Percentiles rank a stretch among this genome's conserved stretches.
Evolutionary conservation across 225 moss, liverwort and hornwort species (phyloP).

Genomic region (Pseudoscleropodium purum): DNA sequence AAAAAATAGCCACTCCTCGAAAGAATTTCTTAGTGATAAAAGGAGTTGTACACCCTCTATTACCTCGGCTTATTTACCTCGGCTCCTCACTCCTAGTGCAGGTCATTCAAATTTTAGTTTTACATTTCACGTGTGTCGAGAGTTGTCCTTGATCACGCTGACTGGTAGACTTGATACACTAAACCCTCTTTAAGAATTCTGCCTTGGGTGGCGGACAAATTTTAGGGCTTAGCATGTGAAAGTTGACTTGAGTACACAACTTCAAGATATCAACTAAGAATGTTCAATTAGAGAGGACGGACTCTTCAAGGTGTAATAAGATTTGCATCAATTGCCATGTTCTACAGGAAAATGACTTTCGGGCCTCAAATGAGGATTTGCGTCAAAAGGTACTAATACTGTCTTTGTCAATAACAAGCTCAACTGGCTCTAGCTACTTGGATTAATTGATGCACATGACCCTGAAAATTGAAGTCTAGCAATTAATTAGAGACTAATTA

Average conservation of each 20-base stretch:
- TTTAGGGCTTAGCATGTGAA: neutral
- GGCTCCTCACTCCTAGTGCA: too few species aligned
- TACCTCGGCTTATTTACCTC: too few species aligned
- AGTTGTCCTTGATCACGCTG: neutral
- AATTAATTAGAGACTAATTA: neutral
- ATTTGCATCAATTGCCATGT: neutral
- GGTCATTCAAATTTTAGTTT: neutral
- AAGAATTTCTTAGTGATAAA: neutral
- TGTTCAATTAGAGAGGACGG: neutral
- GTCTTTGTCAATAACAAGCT: neutral
- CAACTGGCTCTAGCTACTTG: too few species aligned
- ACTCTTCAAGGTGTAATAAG: neutral
- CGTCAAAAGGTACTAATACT: conserved; percentile 26
- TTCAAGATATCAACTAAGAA: neutral
- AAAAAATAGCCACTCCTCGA: neutral
- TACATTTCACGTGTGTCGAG: neutral
- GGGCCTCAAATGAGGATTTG: conserved; percentile 31
- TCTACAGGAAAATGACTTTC: conserved; percentile 28
- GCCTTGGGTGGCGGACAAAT: neutral
- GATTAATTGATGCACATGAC: too few species aligned
- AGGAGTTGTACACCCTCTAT: neutral
- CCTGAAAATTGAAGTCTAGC: neutral
- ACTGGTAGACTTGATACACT: too few species aligned
- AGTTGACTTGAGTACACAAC: neutral
- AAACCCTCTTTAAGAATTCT: neutral